phyloP scores from a whole-genome alignment of 1,284 basidiomycete species.

The Ceratobasidium papillatum region DNA sequence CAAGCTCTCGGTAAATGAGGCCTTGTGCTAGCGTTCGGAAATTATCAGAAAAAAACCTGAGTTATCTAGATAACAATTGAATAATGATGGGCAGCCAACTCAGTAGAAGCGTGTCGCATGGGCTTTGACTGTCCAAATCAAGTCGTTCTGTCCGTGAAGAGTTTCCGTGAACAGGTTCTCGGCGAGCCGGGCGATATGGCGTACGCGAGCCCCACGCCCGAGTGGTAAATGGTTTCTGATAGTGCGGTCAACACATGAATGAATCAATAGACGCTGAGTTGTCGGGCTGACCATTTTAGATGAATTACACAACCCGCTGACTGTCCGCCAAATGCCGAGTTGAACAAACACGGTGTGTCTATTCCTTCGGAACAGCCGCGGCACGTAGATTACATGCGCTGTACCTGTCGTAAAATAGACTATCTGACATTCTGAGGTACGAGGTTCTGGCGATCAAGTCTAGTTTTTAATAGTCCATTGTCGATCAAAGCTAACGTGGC shows the following conservation, averaged over 20 bases:
- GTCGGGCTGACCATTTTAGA: neutral
- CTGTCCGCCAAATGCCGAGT: slow-evolving; percentile 2
- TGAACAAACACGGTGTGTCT: neutral
- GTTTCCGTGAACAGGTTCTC: neutral
- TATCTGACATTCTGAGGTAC: neutral
- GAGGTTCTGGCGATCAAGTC: neutral
- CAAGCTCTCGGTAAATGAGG: neutral
- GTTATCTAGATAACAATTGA: neutral
- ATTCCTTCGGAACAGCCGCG: neutral
- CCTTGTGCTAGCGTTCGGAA: neutral
- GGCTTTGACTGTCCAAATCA: neutral
- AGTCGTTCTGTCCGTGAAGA: neutral
- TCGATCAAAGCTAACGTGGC: slow-evolving; percentile 12
- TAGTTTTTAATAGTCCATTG: slow-evolving; percentile 11
- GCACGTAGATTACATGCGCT: neutral
- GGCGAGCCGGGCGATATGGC: neutral
- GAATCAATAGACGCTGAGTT: neutral
- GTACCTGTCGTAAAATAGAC: slow-evolving; percentile 2
- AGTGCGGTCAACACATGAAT: neutral
- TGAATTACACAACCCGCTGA: neutral
- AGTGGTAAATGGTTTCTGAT: neutral
- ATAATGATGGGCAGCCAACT: neutral
- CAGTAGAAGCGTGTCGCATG: neutral
- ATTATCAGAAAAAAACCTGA: neutral
- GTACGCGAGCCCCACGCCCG: neutral